Conservation (phyloP, 352 stramenopile species). For the Globisporangium camurandrum region DNA sequence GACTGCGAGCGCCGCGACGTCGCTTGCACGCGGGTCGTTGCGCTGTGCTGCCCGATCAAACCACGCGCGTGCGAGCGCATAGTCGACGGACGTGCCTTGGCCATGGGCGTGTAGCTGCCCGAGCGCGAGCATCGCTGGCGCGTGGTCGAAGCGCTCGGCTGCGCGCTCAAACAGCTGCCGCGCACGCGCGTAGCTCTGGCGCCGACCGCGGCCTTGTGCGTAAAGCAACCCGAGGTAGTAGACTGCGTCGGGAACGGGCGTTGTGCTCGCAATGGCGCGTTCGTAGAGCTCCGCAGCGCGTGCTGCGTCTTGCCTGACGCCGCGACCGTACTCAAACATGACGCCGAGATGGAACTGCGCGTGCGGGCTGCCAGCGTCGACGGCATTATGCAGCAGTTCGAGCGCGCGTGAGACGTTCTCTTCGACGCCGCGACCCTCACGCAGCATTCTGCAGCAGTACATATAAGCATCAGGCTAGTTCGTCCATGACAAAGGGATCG, state of each 20-base stretch:
- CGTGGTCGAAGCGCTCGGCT: constrained; percentile 20
- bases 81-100: constrained; percentile 24
- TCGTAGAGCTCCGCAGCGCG: constrained; percentile 29
- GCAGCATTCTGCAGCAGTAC: constrained; percentile 20
- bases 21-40: constrained; percentile 24
- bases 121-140: constrained; percentile 43
- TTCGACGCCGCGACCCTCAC: constrained; percentile 29
- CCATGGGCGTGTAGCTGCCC: constrained; percentile 40
- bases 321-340: constrained; percentile 46
- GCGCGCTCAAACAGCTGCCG: constrained; percentile 31
- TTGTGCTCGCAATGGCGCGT: constrained; percentile 12
- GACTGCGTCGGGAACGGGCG: constrained; percentile 28
- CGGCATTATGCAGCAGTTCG: constrained; percentile 25
- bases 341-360: constrained; percentile 37
- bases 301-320: constrained; percentile 23
- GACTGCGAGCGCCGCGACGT: constrained; percentile 13
- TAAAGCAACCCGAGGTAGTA: constrained; percentile 55
- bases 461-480: background rate
- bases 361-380: constrained; percentile 11
- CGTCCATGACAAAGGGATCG: background rate
- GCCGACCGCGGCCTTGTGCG: constrained; percentile 31
- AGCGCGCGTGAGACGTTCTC: constrained; percentile 24
- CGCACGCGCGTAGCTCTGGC: constrained; percentile 24
- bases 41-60: constrained; percentile 25
- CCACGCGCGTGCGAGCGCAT: constrained; percentile 35